These are phyloP conservation scores for Coccinonectria pachysandricola DNA, from an alignment of 2,329 filamentous ascomycete species.

Conservation along the genomic window DNA sequence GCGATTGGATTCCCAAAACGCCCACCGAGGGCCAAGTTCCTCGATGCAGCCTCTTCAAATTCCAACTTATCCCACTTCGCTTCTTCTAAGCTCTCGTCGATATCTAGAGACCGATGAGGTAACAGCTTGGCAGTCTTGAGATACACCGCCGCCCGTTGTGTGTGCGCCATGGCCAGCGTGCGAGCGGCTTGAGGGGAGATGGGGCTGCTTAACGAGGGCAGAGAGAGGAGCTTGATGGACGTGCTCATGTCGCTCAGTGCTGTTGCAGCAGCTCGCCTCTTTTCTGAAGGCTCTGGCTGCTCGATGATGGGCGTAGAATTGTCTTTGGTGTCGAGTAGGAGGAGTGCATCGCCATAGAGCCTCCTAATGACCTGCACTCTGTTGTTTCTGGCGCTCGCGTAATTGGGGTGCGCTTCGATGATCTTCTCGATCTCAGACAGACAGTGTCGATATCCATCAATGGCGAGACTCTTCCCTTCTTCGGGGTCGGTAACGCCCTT, in stretches of 20 bases:
- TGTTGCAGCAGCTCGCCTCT: slow-evolving; percentile 27
- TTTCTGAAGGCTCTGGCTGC: slow-evolving; percentile 27
- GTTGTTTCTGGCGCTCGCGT: slow-evolving; percentile 67
- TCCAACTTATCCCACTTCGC: slow-evolving; percentile 39
- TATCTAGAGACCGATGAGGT: slow-evolving; percentile 24
- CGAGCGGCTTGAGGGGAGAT: slow-evolving; percentile 56
- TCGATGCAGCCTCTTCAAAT: slow-evolving; percentile 53
- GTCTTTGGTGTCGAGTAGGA: slow-evolving; percentile 31
- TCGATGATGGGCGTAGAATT: slow-evolving; percentile 32
- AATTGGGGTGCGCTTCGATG: slow-evolving; percentile 48
- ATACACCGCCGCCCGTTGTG: slow-evolving; percentile 58
- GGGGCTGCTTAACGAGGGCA: slow-evolving; percentile 35
- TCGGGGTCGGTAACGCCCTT: too few relatives aligned
- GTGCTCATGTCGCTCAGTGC: slow-evolving; percentile 44
- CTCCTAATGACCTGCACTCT: slow-evolving; percentile 57
- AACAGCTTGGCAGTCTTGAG: slow-evolving; percentile 46
- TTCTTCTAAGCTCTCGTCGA: slow-evolving; percentile 33
- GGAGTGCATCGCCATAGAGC: slow-evolving; percentile 50
- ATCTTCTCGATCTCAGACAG: slow-evolving; percentile 42
- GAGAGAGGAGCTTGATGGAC: slow-evolving; percentile 50
- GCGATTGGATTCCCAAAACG: slow-evolving; percentile 57
- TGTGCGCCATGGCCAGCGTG: slow-evolving; percentile 59
- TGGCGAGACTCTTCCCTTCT: slow-evolving; percentile 25
- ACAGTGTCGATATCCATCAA: slow-evolving; percentile 36
- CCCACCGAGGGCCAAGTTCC: slow-evolving; percentile 53